phyloP scores from a whole-genome alignment of 345 rosid genomes.

The Sapria himalayana region DNA sequence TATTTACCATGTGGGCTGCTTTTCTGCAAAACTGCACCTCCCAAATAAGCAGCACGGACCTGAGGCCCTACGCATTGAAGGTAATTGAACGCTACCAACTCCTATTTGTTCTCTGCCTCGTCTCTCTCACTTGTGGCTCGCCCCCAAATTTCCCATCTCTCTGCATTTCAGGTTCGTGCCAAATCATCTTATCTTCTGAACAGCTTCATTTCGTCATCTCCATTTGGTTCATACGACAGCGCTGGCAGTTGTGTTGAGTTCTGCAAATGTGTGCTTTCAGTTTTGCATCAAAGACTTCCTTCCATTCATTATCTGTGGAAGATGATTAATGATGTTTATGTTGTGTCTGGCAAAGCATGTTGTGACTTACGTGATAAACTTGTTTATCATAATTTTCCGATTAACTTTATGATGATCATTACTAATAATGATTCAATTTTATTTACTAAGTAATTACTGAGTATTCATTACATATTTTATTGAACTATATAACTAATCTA shows the following conservation, averaged over 20 bases:
- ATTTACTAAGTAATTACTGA: too few species aligned
- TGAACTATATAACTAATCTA: too few species aligned
- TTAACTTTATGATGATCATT: too few species aligned
- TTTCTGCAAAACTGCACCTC: constrained; percentile 53
- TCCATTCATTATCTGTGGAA: too few species aligned
- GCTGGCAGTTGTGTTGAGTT: not conserved
- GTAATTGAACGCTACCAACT: constrained; percentile 20
- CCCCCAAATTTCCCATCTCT: constrained; percentile 1
- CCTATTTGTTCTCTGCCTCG: not conserved
- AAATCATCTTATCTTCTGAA: constrained; percentile 49
- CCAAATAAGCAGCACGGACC: constrained; percentile 54
- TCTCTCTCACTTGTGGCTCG: not conserved
- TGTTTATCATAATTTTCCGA: too few species aligned
- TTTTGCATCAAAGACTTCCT: too few species aligned
- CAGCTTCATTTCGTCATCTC: not conserved
- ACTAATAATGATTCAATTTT: too few species aligned
- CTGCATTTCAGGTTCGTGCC: constrained; percentile 33
- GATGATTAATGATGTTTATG: too few species aligned
- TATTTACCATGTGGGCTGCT: constrained; percentile 52
- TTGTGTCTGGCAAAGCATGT: too few species aligned
- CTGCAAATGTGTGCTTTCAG: too few species aligned
- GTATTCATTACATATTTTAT: too few species aligned
- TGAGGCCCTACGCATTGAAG: constrained; percentile 56
- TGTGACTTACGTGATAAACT: too few species aligned
- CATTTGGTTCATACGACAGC: not conserved